Evolutionary conservation across 2,329 filamentous ascomycete species (phyloP), one percentile per base, ranked within the genome.

Genomic region (Sclerotinia borealis): DNA sequence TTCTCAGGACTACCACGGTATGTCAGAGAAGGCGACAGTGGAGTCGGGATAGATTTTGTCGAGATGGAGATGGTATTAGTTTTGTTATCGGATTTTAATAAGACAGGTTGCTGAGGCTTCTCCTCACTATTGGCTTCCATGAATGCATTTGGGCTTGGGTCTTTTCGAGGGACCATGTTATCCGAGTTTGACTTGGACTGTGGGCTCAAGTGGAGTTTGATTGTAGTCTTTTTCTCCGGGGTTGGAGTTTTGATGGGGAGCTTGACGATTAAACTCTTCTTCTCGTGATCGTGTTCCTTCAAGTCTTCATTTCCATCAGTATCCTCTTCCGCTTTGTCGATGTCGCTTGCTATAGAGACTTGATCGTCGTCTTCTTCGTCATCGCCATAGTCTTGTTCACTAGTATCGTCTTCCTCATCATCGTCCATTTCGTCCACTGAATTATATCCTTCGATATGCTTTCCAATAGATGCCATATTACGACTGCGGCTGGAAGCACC

Each of bases 291-390:
- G n/a, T 75, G 83, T 45, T 86, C 83, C 13, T 79, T 79, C 73
- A 60, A 75, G 37, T 80, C 78, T 29, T 77, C 78, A 34, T 73
- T 73, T 25, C 73, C 75, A 36, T 72, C 73, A 13, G 67, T 68
- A 19, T 83, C 79, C 1, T 85, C 81, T 36, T 84, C 84, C 5
- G 79, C 78, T 3, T 87, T 85, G 9, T 83, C 81, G 10, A 79
- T 79, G 41, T 87, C 84, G 4, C 79, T 79, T 50, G 83, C 83
- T 59, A 84, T 80, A 0, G 85, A 83, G 22, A 88, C 80, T 59
- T 90, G 87, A 7, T 87, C 87, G 31, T 87, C 85, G 31, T 82
- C 84, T 62, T 91, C 86, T 62, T 89, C 88, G 63, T 92, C 89
- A 63, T 89, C 89, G 10, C 87, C 90, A 56, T 88, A 87, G 49